Evolutionary conservation across 805 yeast genomes (phyloP).

Genomic region (Spathaspora arborariae): DNA sequence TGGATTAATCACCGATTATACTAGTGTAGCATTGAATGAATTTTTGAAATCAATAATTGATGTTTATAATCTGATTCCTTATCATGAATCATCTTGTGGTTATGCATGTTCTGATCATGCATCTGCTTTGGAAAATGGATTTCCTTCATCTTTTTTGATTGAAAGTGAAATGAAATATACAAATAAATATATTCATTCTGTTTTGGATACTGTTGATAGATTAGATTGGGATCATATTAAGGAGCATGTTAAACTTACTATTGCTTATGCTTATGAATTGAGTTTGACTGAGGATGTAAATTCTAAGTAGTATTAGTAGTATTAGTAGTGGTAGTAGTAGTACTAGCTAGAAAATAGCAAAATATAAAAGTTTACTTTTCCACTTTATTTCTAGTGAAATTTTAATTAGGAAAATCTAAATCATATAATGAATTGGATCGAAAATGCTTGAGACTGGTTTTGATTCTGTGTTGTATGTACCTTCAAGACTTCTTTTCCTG

Average conservation of each 20-base stretch:
- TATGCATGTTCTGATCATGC: conserved; percentile 94
- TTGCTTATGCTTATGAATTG: conserved; percentile 73
- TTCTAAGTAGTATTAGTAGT: too few species aligned
- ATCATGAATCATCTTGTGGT: conserved; percentile 76
- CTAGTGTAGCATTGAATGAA: conserved; percentile 49
- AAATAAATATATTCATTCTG: conserved; percentile 71
- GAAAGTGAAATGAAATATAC: conserved; percentile 68
- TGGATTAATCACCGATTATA: conserved; percentile 78
- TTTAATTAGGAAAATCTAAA: conserved; percentile 8
- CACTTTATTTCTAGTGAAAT: background rate
- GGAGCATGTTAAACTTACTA: conserved; percentile 74
- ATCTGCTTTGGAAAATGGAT: conserved; percentile 78
- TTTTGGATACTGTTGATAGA: conserved; percentile 76
- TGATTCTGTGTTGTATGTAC: background rate
- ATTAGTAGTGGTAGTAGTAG: too few species aligned
- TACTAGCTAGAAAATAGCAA: too few species aligned
- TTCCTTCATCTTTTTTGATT: conserved; percentile 77
- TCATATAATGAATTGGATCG: conserved; percentile 7
- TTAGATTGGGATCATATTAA: conserved; percentile 74
- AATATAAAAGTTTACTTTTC: background rate
- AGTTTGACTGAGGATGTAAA: conserved; percentile 28
- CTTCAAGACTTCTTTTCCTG: background rate
- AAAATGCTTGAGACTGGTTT: background rate
- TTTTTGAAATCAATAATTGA: conserved; percentile 62
- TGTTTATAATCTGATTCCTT: conserved; percentile 63